Evolutionary conservation across 179 eudicot genomes (phyloP), one percentile per base, ranked within the genome.

Genomic region (Monotropa hypopitys): DNA sequence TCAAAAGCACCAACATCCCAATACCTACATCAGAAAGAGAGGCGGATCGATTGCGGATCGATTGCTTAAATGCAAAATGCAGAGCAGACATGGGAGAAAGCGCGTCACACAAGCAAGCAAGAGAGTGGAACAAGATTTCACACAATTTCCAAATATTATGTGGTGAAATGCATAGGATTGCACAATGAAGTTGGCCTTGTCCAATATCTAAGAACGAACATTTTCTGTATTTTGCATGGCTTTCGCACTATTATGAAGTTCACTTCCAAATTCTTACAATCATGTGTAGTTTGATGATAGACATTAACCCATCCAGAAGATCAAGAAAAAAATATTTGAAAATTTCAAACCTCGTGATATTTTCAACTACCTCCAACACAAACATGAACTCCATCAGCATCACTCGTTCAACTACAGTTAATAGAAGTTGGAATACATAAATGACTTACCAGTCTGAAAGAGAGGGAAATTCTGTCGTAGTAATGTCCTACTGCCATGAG

Each of bases 401-500:
- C 47, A 76, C 8, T 7, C 40, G 18, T 68, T 68, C 50, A 68
- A 68, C 21, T 18, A 10, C 72, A 40, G 32, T 7, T 12, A 12
- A 46, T 0, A 45, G 78, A 80, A 80, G 70, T 42, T n/a, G 15
- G 33, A 26, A 26, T 43, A n/a, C 10, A 40, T 68, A 9, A 47
- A 40, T 68, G 15, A 50, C 85, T 76, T 79, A 85, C 82, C 83
- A 82, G 79, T 57, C 72, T 73, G 76, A 61, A 51, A 78, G 78
- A 68, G 65, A 68, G 69, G 72, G 49, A 66, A 26, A 79, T 53
- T 56, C 78, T 53, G 46, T 26, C 79, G 33, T 51, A 76, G n/a
- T 35, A 50, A 33, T 72, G 79, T 26, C 70, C 87, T 88, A 88
- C 86, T 88, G 92, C 94, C 93, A 91, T 28, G 95, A 82, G 13